phyloP scores from a whole-genome alignment of 257 asterid genomes.

The Nicotiana paniculata region DNA sequence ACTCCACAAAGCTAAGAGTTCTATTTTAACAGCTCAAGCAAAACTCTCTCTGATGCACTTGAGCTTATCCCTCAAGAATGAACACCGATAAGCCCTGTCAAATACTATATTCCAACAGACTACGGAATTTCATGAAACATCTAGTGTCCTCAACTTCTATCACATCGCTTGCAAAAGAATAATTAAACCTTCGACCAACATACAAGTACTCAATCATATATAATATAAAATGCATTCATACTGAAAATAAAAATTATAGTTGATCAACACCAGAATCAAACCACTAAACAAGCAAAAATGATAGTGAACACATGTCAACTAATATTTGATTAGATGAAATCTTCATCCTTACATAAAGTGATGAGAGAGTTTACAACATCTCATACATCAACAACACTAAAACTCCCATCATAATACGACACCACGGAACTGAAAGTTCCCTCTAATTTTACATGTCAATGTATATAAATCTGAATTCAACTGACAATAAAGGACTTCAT shows the following conservation, averaged over 20 bases:
- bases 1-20: neutral
- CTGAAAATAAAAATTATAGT: neutral
- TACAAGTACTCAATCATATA: neutral
- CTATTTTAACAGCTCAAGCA: neutral
- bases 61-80: neutral
- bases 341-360: neutral
- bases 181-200: neutral
- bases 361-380: neutral
- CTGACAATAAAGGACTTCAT: neutral
- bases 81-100: neutral
- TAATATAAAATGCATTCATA: neutral
- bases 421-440: slow-evolving; percentile 1
- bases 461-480: neutral
- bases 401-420: neutral
- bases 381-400: neutral
- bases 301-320: neutral
- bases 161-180: neutral
- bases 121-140: neutral
- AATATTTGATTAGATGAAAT: neutral
- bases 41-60: neutral
- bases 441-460: neutral
- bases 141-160: neutral
- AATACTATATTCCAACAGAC: neutral
- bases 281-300: neutral
- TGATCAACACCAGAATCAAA: neutral